These are phyloP conservation scores for Cucurbita ficifolia DNA, from an alignment of 306 rosid genomes.

Conservation along the genomic window DNA sequence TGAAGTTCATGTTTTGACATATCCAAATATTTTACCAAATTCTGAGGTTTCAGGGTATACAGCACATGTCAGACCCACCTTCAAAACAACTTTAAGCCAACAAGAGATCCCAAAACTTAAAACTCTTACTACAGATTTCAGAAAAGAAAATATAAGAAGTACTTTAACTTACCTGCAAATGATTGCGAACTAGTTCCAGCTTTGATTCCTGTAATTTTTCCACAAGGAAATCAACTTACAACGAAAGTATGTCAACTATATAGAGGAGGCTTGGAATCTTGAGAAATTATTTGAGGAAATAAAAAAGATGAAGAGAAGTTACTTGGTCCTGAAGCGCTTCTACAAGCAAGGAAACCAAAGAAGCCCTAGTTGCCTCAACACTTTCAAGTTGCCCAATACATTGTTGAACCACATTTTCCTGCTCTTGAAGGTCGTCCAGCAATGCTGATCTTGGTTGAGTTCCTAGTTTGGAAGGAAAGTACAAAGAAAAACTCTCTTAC, in stretches of 20 bases:
- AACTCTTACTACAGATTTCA: neutral
- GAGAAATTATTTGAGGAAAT: neutral
- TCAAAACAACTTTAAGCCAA: neutral
- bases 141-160: neutral
- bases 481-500: neutral
- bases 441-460: conserved; percentile 38
- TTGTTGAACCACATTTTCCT: conserved; percentile 42
- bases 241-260: neutral
- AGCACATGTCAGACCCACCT: neutral
- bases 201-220: conserved; percentile 49
- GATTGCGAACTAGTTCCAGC: conserved; percentile 49
- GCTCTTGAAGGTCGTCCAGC: conserved; percentile 51
- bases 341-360: conserved; percentile 53
- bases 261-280: neutral
- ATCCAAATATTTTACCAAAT: neutral
- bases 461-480: conserved; percentile 26
- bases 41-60: neutral
- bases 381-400: conserved; percentile 52
- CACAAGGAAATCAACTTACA: neutral
- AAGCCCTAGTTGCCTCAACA: conserved; percentile 43
- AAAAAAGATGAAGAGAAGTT: neutral
- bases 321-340: conserved; percentile 71
- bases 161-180: conserved; percentile 50
- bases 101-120: neutral
- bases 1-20: neutral